These are phyloP conservation scores for Fusarium humuli DNA, from an alignment of 2,329 filamentous ascomycete genomes.

Conservation along the genomic window DNA sequence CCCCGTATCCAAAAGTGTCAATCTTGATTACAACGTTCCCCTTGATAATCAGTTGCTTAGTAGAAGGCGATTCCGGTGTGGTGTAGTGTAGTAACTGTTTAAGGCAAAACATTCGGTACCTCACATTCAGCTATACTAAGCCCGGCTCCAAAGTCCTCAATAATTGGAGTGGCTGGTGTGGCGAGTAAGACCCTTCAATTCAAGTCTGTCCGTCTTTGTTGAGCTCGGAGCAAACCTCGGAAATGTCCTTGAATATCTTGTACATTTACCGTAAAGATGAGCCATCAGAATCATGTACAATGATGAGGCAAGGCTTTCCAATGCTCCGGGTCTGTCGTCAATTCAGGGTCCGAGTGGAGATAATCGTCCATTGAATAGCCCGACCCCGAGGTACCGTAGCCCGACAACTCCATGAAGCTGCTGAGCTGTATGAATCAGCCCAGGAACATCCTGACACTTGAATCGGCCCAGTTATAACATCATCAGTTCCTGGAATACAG, in stretches of 20 bases:
- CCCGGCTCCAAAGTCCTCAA: conserved; percentile 17
- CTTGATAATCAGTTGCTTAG: conserved; percentile 16
- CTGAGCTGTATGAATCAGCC: conserved; percentile 26
- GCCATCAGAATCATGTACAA: conserved; percentile 20
- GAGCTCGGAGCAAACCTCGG: conserved; percentile 29
- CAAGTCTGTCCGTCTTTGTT: conserved; percentile 2
- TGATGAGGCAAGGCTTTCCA: conserved; percentile 22
- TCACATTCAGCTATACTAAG: background rate
- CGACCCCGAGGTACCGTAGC: background rate
- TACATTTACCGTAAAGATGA: conserved; percentile 14
- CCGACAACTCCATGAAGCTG: conserved; percentile 9
- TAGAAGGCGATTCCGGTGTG: conserved; percentile 32
- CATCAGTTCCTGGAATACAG: conserved; percentile 19
- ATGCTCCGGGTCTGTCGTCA: conserved; percentile 14
- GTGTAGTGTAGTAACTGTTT: conserved; percentile 8
- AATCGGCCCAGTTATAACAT: conserved; percentile 26
- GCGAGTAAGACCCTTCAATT: conserved; percentile 40
- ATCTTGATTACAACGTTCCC: background rate
- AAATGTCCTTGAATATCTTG: conserved; percentile 11
- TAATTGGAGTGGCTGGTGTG: conserved; percentile 43
- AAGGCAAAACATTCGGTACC: conserved; percentile 18
- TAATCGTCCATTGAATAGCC: conserved; percentile 7
- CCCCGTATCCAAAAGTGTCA: conserved; percentile 6
- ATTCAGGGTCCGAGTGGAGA: conserved; percentile 37
- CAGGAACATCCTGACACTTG: conserved; percentile 28